phyloP scores from a whole-genome alignment of 257 asterid genomes.

The Solanum acaule region DNA sequence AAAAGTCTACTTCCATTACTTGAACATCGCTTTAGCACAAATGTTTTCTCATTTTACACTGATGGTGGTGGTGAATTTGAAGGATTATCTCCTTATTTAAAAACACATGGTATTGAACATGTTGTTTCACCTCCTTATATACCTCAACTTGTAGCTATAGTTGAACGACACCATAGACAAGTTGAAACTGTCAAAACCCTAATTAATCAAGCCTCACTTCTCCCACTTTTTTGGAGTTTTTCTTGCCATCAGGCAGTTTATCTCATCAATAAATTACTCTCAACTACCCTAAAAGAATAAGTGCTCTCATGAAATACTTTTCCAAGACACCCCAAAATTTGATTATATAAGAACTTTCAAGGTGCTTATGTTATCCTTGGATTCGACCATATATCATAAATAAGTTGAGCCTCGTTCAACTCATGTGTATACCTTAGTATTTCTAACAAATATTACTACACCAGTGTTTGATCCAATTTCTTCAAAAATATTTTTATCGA shows the following conservation, averaged over 20 bases:
- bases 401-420: background rate
- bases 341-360: background rate
- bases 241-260: background rate
- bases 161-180: background rate
- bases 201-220: too few relatives aligned
- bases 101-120: background rate
- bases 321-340: background rate
- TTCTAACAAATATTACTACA: background rate
- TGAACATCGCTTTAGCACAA: too few relatives aligned
- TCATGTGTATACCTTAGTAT: background rate
- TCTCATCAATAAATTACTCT: background rate
- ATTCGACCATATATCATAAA: background rate
- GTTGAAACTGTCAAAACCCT: background rate
- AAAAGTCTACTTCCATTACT: too few relatives aligned
- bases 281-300: background rate
- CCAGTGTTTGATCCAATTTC: background rate
- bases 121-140: background rate
- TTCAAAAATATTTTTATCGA: background rate
- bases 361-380: background rate
- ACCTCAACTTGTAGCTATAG: background rate
- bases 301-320: background rate
- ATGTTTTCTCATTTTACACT: background rate
- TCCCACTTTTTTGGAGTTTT: background rate
- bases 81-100: background rate
- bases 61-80: background rate